phyloP scores from a whole-genome alignment of 1,284 basidiomycete genomes.

The Boletus sp. region DNA sequence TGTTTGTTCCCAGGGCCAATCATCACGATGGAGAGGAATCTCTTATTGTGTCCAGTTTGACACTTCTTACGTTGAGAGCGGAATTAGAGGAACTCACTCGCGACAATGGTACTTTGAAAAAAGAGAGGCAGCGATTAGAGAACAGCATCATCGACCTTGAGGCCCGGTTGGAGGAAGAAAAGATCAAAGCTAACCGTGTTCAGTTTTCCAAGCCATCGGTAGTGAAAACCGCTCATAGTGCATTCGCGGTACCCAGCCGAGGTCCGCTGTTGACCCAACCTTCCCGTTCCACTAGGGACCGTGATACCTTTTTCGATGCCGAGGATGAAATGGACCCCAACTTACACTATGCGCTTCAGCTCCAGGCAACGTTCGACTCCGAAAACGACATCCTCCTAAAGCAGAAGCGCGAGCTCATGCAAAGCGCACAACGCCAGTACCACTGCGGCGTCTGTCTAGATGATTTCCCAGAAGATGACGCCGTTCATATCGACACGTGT shows the following conservation, averaged over 20 bases:
- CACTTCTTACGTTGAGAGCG: constrained; percentile 40
- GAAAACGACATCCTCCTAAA: constrained; percentile 40
- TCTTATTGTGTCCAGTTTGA: constrained; percentile 46
- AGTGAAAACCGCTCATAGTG: not conserved
- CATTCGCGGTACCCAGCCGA: not conserved
- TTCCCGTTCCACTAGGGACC: not conserved
- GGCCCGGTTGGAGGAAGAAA: constrained; percentile 21
- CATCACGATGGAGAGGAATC: constrained; percentile 25
- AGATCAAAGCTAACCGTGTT: constrained; percentile 2
- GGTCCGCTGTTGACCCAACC: not conserved
- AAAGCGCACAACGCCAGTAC: constrained; percentile 35
- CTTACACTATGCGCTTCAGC: constrained; percentile 30
- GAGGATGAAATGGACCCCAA: constrained; percentile 15
- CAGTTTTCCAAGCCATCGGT: constrained; percentile 4
- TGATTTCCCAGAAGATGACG: constrained; percentile 41
- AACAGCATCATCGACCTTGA: constrained; percentile 30
- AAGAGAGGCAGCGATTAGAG: constrained; percentile 33
- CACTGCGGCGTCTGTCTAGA: constrained; percentile 60
- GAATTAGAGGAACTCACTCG: constrained; percentile 38
- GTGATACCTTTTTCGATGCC: not conserved
- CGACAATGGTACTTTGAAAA: constrained; percentile 30
- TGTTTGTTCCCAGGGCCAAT: constrained; percentile 38
- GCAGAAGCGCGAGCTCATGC: constrained; percentile 35
- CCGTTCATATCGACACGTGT: constrained; percentile 46
- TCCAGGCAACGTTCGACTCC: constrained; percentile 44